phyloP scores from a whole-genome alignment of 805 yeast species.

The Candida verbasci region DNA sequence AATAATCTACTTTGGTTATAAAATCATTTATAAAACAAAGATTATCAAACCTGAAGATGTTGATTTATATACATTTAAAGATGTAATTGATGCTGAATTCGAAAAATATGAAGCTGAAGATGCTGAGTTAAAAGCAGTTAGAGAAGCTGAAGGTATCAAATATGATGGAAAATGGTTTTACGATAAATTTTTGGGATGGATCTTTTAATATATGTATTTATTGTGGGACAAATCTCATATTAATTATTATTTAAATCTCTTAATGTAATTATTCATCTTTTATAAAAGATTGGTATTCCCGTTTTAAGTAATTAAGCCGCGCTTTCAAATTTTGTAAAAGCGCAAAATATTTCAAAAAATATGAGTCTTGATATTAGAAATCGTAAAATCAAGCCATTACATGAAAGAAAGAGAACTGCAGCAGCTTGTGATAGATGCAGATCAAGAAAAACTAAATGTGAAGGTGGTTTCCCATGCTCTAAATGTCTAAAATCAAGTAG shows the following conservation, averaged over 20 bases:
- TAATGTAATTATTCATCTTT: too few species aligned
- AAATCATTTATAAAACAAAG: conserved; percentile 49
- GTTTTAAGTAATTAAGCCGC: too few species aligned
- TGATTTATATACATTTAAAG: conserved; percentile 56
- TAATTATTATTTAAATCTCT: not conserved
- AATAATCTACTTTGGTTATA: conserved; percentile 54
- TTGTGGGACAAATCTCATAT: too few species aligned
- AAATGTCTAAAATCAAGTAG: conserved; percentile 1
- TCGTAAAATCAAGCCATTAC: conserved; percentile 7
- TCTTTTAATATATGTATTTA: conserved; percentile 36
- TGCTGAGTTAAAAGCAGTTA: conserved; percentile 28
- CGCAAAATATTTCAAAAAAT: too few species aligned
- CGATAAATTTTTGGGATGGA: conserved; percentile 45
- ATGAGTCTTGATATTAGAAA: conserved; percentile 4
- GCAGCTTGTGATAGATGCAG: conserved; percentile 12
- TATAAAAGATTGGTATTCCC: too few species aligned
- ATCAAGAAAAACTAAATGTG: conserved; percentile 6
- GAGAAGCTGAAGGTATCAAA: conserved; percentile 41
- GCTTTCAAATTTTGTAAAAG: too few species aligned
- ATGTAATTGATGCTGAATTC: conserved; percentile 52
- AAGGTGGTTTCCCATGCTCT: conserved; percentile 8
- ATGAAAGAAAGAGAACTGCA: conserved; percentile 5
- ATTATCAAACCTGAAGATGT: conserved; percentile 50
- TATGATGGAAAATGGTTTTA: conserved; percentile 44
- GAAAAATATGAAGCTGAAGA: conserved; percentile 31